Conservation (phyloP, 306 rosid species). For the Geum urbanum region DNA sequence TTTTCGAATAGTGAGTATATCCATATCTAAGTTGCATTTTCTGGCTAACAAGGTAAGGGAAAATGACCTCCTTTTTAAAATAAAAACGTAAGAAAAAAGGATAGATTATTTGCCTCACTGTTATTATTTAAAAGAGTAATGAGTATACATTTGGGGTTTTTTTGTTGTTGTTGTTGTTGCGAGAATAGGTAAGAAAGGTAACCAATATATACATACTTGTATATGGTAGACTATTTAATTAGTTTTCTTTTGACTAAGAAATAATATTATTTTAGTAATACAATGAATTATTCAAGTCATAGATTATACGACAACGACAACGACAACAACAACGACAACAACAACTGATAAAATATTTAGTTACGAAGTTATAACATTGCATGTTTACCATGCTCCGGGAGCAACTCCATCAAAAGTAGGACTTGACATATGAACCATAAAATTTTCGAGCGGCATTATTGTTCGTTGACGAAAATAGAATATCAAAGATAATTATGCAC, state of each 20-base stretch:
- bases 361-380: too few species aligned
- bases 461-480: background rate
- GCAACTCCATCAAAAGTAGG: background rate
- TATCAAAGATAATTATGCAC: background rate
- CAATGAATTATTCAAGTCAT: too few species aligned
- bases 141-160: background rate
- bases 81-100: too few species aligned
- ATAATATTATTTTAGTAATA: too few species aligned
- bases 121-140: background rate
- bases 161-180: too few species aligned
- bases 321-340: background rate
- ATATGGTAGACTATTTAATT: too few species aligned
- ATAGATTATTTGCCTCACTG: background rate
- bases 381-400: background rate
- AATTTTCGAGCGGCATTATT: background rate
- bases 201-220: too few species aligned
- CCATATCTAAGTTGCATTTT: background rate
- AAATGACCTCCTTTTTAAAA: too few species aligned
- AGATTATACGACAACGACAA: background rate
- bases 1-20: too few species aligned
- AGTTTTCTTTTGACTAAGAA: too few species aligned
- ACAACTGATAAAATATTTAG: background rate
- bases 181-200: background rate
- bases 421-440: background rate
- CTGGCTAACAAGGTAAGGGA: background rate